Evolutionary conservation across 129 eudicot genomes (phyloP).

Genomic region (Flaveria trinervia): DNA sequence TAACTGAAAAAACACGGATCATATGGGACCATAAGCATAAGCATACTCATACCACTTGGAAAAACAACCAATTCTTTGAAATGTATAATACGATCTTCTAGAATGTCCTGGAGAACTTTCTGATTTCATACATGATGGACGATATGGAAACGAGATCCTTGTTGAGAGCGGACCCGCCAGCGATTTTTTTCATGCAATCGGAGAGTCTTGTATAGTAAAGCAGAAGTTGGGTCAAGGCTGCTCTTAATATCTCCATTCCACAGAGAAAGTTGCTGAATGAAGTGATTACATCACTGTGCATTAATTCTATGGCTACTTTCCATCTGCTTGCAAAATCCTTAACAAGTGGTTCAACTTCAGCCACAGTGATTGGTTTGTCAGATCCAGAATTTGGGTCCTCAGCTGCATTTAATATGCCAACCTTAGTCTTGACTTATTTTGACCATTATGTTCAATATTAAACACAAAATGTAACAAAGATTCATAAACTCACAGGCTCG

Average conservation of each 20-base stretch:
- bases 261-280: slow-evolving; percentile 94
- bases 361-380: slow-evolving; percentile 58
- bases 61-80: not conserved
- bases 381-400: slow-evolving; percentile 73
- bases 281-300: slow-evolving; percentile 94
- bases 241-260: slow-evolving; percentile 96
- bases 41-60: not conserved
- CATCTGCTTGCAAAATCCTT: slow-evolving; percentile 93
- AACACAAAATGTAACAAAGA: not conserved
- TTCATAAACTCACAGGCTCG: slow-evolving; percentile 68
- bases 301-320: slow-evolving; percentile 92
- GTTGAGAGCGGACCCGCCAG: slow-evolving; percentile 74
- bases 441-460: not conserved
- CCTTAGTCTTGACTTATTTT: not conserved
- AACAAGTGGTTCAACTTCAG: slow-evolving; percentile 86
- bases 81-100: slow-evolving; percentile 20
- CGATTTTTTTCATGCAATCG: slow-evolving; percentile 72
- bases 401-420: slow-evolving; percentile 40
- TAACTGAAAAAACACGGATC: not conserved
- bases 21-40: not conserved
- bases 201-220: slow-evolving; percentile 94
- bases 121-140: slow-evolving; percentile 84
- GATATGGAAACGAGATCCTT: slow-evolving; percentile 87
- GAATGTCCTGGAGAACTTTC: slow-evolving; percentile 84
- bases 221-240: slow-evolving; percentile 85